phyloP scores from a whole-genome alignment of 2,329 filamentous ascomycete genomes.

The Herpomyces periplanetae region DNA sequence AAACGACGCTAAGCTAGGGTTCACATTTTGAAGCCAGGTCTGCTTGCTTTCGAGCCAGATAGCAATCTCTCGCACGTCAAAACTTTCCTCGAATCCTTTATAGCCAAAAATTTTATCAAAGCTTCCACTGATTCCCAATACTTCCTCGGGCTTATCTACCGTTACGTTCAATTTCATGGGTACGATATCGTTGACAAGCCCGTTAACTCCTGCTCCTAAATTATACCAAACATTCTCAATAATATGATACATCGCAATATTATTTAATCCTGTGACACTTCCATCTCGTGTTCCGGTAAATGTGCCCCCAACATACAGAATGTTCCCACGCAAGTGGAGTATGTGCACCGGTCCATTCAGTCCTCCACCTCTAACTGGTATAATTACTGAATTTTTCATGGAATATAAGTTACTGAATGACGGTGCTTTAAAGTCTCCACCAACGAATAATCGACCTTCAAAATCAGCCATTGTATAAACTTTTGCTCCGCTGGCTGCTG shows the following conservation, averaged over 20 bases:
- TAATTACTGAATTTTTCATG: conserved; percentile 20
- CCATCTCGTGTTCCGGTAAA: conserved; percentile 33
- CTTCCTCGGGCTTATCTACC: conserved; percentile 21
- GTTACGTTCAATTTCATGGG: conserved; percentile 43
- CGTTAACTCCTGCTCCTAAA: conserved; percentile 53
- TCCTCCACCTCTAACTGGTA: conserved; percentile 23
- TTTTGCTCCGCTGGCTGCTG: conserved; percentile 22
- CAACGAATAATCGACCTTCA: conserved; percentile 27
- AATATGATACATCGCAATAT: conserved; percentile 36
- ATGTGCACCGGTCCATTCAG: conserved; percentile 38
- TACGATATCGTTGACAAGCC: conserved; percentile 30
- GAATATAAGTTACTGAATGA: conserved; percentile 34
- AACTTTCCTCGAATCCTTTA: conserved; percentile 16
- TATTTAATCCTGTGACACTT: conserved; percentile 21
- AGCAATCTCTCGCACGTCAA: conserved; percentile 32
- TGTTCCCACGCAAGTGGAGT: conserved; percentile 22
- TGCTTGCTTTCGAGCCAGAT: conserved; percentile 54
- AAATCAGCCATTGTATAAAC: conserved; percentile 26
- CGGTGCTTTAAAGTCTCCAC: conserved; percentile 38
- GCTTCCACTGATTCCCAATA: conserved; percentile 36
- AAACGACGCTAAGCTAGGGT: conserved; percentile 18
- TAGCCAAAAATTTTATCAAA: conserved; percentile 35
- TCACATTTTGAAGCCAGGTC: conserved; percentile 58
- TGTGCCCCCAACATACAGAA: conserved; percentile 41
- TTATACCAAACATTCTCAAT: conserved; percentile 27